Conservation (phyloP, 139 green algal species). For the Chlorella sp. region DNA sequence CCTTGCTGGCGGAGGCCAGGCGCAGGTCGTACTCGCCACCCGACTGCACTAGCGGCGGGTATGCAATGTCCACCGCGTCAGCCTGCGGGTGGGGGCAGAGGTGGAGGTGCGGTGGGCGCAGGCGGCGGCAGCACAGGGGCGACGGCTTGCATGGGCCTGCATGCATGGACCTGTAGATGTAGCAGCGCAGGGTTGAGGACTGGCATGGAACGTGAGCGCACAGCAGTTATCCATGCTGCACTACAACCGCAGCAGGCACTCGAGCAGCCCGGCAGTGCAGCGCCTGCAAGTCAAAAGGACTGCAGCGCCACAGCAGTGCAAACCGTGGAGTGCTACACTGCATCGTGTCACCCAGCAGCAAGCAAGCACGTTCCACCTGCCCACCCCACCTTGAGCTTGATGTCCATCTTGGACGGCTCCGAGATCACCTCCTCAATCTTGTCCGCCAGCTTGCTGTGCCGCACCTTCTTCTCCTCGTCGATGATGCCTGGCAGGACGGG, state of each 20-base stretch:
- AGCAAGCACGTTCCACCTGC: too few relatives aligned
- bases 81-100: not conserved
- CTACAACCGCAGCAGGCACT: too few relatives aligned
- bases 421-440: slow-evolving; percentile 77
- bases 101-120: not conserved
- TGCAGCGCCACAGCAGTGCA: too few relatives aligned
- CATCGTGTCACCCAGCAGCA: too few relatives aligned
- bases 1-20: slow-evolving; percentile 39
- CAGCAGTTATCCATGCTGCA: too few relatives aligned
- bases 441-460: slow-evolving; percentile 87
- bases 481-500: slow-evolving; percentile 62
- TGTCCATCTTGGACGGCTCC: slow-evolving; percentile 71
- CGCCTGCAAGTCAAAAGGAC: not conserved
- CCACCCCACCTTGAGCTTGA: slow-evolving; percentile 49
- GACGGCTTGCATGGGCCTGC: too few relatives aligned
- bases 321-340: not conserved
- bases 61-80: slow-evolving; percentile 94
- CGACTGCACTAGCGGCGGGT: slow-evolving; percentile 92
- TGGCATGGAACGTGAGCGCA: too few relatives aligned
- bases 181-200: too few relatives aligned
- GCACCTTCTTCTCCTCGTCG: slow-evolving; percentile 90
- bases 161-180: too few relatives aligned
- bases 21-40: slow-evolving; percentile 81
- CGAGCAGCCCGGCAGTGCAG: not conserved
- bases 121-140: not conserved